These are phyloP conservation scores for Candida rishiriensis DNA, from an alignment of 805 yeast species.

Conservation along the genomic window DNA sequence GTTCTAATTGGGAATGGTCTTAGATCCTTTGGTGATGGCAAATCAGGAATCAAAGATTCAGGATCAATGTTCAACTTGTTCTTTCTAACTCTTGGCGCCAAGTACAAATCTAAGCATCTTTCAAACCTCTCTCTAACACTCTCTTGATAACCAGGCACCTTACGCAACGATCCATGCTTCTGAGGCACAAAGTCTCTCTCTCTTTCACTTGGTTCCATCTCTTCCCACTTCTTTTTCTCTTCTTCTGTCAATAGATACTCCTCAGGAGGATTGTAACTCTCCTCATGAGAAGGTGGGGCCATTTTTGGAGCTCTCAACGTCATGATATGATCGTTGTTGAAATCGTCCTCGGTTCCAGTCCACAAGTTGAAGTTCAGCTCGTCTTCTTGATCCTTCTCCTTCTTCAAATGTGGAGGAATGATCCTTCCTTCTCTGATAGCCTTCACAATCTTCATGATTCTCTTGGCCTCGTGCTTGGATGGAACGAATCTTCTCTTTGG, in stretches of 20 bases:
- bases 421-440: slow-evolving; percentile 97
- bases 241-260: slow-evolving; percentile 82
- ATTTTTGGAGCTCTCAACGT: slow-evolving; percentile 90
- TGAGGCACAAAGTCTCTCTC: slow-evolving; percentile 77
- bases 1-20: slow-evolving; percentile 94
- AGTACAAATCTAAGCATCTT: slow-evolving; percentile 85
- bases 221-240: slow-evolving; percentile 69
- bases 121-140: slow-evolving; percentile 87
- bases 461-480: slow-evolving; percentile 93
- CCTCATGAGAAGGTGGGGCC: slow-evolving; percentile 95
- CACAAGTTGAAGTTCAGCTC: slow-evolving; percentile 70
- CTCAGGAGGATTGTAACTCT: slow-evolving; percentile 95
- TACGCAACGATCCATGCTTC: slow-evolving; percentile 75
- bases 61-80: slow-evolving; percentile 92
- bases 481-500: slow-evolving; percentile 97
- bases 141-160: slow-evolving; percentile 90
- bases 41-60: slow-evolving; percentile 89
- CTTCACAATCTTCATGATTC: slow-evolving; percentile 91
- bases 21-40: slow-evolving; percentile 94
- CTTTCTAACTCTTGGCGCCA: slow-evolving; percentile 94
- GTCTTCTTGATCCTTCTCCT: slow-evolving; percentile 47
- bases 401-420: slow-evolving; percentile 62
- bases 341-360: slow-evolving; percentile 62
- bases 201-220: slow-evolving; percentile 69
- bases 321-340: slow-evolving; percentile 75